Base-by-base conservation (phyloP, 352 stramenopile genomes). In the Hyaloperonospora brassicae region DNA sequence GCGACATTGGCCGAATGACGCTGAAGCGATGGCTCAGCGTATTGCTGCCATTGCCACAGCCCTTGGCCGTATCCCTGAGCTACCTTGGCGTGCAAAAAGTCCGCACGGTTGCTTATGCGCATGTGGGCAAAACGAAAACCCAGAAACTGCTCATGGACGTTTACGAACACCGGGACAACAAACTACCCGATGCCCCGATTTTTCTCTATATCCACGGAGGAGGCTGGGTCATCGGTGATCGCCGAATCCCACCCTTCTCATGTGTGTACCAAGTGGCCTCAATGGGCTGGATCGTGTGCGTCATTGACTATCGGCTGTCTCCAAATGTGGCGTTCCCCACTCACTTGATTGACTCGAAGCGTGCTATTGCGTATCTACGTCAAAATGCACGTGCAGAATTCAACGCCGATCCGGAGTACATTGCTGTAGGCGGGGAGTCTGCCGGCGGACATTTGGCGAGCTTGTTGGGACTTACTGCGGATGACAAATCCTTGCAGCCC, bases 191-290 rank as follows among this genome's bases (percentile, higher is more conserved):
- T 39, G 74, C 77, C 8, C 77, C 77, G 0, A 73, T 87, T 30
- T 79, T 87, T 38, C 46, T 87, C 17, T 87, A 84, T 48, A 70
- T 87, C 44, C 77, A 87, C 40, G 77, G 77, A 39, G 77, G 77
- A 30, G 77, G 77, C 1, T 87, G 77, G 77, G 54, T 87, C 50
- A 64, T 84, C 14, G 76, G 76, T 34, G 72, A 79, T 53, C 73
- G 71, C 24, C 62, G 70, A 11, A 71, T 76, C 39, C 60, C 74
- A 13, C 75, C 72, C 12, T 73, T 70, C 21, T 46, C 73, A 11
- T 72, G 81, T 9, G 55, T 87, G 1, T 77, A 87, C 50, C 68
- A 84, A 35, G 66, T 86, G 5, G 76, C 68, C 9, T 60, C 56
- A 5, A 68, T 79, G 44, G 77, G 76, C 23, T 87, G 76, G 75